These are phyloP conservation scores for Hawksworthiomyces lignivorus DNA, from an alignment of 2,329 filamentous ascomycete genomes.

Conservation along the genomic window DNA sequence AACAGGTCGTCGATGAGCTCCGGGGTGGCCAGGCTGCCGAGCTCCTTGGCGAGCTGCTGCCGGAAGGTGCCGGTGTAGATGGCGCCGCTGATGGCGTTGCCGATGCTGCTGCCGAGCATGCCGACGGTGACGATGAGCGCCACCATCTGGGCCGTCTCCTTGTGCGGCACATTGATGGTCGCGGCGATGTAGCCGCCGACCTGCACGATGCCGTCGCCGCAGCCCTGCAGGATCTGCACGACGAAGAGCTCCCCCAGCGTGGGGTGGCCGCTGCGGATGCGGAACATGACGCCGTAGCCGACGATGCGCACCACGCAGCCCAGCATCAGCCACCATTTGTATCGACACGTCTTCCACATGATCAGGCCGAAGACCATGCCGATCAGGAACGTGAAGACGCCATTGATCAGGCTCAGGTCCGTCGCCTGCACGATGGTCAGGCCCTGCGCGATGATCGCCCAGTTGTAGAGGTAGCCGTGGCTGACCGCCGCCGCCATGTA, in stretches of 20 bases:
- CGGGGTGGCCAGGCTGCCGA: constrained; percentile 6
- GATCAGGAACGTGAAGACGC: constrained; percentile 9
- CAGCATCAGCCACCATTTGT: constrained; percentile 11
- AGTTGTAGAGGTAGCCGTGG: constrained; percentile 12
- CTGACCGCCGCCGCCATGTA: constrained; percentile 8
- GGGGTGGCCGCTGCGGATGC: constrained; percentile 3
- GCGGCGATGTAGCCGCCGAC: constrained; percentile 10
- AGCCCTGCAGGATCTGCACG: constrained; percentile 9
- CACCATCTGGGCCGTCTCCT: constrained; percentile 9
- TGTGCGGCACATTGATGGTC: constrained; percentile 10
- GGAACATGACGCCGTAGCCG: constrained; percentile 12
- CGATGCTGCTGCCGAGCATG: constrained; percentile 8
- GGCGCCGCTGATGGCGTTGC: constrained; percentile 11
- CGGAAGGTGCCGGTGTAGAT: constrained; percentile 13
- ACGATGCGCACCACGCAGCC: constrained; percentile 10
- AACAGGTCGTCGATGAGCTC: constrained; percentile 7
- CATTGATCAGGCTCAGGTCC: constrained; percentile 8
- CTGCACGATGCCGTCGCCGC: constrained; percentile 9
- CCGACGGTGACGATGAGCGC: constrained; percentile 9
- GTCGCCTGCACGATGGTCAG: constrained; percentile 8
- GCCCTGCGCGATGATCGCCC: constrained; percentile 8
- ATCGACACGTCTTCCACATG: constrained; percentile 9
- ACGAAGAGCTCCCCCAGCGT: constrained; percentile 7
- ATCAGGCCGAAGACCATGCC: constrained; percentile 9
- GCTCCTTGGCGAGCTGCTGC: neutral